phyloP scores from a whole-genome alignment of 495 filamentous ascomycete species.

The Geopyxis carbonaria region DNA sequence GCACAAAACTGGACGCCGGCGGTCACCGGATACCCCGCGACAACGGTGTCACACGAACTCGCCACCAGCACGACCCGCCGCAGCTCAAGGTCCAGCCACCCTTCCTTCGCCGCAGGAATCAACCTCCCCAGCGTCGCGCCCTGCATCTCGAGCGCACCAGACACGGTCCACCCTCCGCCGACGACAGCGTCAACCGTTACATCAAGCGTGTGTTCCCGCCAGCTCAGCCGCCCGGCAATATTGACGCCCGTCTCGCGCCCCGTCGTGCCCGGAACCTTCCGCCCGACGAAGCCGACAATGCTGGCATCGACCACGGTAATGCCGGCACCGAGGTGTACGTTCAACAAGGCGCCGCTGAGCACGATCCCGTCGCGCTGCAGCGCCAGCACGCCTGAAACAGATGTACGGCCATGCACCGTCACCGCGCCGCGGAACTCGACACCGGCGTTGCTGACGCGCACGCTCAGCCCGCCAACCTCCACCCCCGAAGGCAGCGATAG shows the following conservation, averaged over 20 bases:
- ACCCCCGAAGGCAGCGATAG: too few relatives aligned
- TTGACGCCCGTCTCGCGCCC: constrained; percentile 9
- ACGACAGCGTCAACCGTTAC: constrained; percentile 11
- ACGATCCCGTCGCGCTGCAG: constrained; percentile 13
- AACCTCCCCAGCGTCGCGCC: constrained; percentile 5
- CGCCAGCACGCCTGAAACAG: constrained; percentile 4
- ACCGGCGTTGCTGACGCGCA: constrained; percentile 6
- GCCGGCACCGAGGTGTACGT: constrained; percentile 8
- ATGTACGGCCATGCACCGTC: constrained; percentile 10
- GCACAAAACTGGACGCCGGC: constrained; percentile 17
- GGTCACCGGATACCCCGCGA: constrained; percentile 12
- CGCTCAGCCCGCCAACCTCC: constrained; percentile 5
- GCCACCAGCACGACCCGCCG: constrained; percentile 13
- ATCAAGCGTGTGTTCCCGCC: constrained; percentile 6
- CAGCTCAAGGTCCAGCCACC: constrained; percentile 14
- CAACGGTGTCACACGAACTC: constrained; percentile 8
- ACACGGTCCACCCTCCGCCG: constrained; percentile 9
- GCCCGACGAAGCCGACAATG: constrained; percentile 12
- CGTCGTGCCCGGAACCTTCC: constrained; percentile 3
- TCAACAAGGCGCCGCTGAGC: constrained; percentile 7
- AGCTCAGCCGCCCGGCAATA: constrained; percentile 12
- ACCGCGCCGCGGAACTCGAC: constrained; percentile 9
- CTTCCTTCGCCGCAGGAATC: constrained; percentile 9
- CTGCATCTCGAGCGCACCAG: constrained; percentile 10
- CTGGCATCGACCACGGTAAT: constrained; percentile 8